Evolutionary conservation across 495 filamentous ascomycete species (phyloP), one percentile per base, ranked within the genome.

Genomic region (Aspergillus incahuasiensis): DNA sequence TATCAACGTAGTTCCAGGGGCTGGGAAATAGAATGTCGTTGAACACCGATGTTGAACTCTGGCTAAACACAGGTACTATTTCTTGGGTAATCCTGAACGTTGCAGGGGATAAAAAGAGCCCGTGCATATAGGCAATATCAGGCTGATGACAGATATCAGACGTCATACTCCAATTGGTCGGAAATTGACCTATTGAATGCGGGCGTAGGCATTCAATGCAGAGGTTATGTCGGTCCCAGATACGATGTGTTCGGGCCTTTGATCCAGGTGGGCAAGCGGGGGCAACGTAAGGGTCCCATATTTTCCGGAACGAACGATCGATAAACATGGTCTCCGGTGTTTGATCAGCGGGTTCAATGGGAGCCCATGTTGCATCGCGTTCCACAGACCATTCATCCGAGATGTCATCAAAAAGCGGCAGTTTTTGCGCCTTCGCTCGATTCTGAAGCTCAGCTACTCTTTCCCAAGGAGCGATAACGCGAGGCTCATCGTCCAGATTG

Each of bases 141-240:
- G 89, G 85, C 61, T 95, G 89, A 57, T 91, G 87, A 64, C 89
- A 95, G 43, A 87, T 77, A 25, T 87, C 79, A 8, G 81, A 78
- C 5, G 86, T 79, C 11, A 82, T 64, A 15, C 79, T 71, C 82
- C 86, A 91, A 60, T 89, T 74, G 21, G 74, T 67, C 0, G 89
- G 74, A 59, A 86, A 91, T 16, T 82, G 79, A 6, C 80, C 82
- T n/a, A 82, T 61, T 0, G 87, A 87, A 54, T 95, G 89, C 1
- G 87, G 86, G 0, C 62, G 66, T 3, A 77, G 63, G 62, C 89
- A 92, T 19, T 73, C 69, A 1, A 79, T 65, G 65, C 88, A 92
- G 13, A 88, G 69, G 44, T 79, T 70, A 40, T 71, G 78, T 58
- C 38, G 75, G 67, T 64, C 77, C 76, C 72, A 74, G 28, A 71